phyloP scores from a whole-genome alignment of 2,329 filamentous ascomycete genomes.

The Calycina herbarum region DNA sequence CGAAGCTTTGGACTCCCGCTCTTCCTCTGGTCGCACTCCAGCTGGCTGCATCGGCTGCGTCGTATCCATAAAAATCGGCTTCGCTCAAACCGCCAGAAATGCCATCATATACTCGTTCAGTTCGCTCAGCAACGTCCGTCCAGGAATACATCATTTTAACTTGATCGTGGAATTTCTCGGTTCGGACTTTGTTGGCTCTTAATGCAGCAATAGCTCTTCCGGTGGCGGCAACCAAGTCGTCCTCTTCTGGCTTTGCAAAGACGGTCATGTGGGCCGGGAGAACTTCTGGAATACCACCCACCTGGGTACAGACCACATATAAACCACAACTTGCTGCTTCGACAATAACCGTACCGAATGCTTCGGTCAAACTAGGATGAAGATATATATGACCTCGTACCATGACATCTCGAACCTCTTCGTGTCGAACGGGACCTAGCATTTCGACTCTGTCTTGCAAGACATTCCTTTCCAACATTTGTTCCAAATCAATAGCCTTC shows the following conservation, averaged over 20 bases:
- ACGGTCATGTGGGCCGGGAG: conserved; percentile 95
- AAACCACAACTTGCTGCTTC: conserved; percentile 94
- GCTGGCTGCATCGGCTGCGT: conserved; percentile 58
- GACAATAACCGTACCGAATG: conserved; percentile 96
- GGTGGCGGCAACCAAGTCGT: conserved; percentile 88
- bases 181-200: conserved; percentile 81
- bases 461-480: conserved; percentile 95
- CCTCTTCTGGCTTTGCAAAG: conserved; percentile 94
- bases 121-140: conserved; percentile 91
- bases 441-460: conserved; percentile 92
- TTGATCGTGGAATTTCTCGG: conserved; percentile 93
- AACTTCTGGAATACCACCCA: conserved; percentile 95
- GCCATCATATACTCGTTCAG: conserved; percentile 92
- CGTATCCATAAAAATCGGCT: conserved; percentile 84
- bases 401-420: conserved; percentile 97
- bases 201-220: conserved; percentile 85
- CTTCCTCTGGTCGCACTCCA: conserved; percentile 72
- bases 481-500: conserved; percentile 95
- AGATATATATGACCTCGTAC: conserved; percentile 94
- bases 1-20: conserved; percentile 76
- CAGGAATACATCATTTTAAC: conserved; percentile 99
- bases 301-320: conserved; percentile 94
- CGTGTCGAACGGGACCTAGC: conserved; percentile 87
- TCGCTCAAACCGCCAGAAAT: conserved; percentile 85
- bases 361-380: conserved; percentile 91